Evolutionary conservation across 1,284 basidiomycete species (phyloP).

Genomic region (Boletellus sp.): DNA sequence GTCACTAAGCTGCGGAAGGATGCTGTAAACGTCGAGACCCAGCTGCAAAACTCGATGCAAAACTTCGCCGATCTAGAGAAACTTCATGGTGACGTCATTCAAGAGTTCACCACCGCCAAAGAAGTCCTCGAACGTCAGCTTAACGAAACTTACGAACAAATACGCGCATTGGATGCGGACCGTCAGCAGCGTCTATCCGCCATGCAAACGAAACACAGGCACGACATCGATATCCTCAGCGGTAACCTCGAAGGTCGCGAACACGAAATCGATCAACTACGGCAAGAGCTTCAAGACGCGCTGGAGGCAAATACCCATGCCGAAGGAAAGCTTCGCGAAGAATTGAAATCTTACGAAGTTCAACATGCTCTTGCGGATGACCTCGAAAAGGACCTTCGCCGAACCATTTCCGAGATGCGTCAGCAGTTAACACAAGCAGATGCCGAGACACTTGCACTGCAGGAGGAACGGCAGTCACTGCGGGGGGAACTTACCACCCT

Average conservation of each 20-base stretch:
- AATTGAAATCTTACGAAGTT: conserved; percentile 22
- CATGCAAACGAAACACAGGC: conserved; percentile 18
- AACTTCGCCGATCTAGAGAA: conserved; percentile 25
- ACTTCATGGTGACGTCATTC: conserved; percentile 18
- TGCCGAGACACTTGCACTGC: conserved; percentile 31
- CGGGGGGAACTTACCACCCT: conserved; percentile 55
- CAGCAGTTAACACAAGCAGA: conserved; percentile 21
- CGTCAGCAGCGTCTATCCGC: conserved; percentile 15
- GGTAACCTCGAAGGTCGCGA: conserved; percentile 25
- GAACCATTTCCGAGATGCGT: conserved; percentile 14
- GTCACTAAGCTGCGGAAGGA: conserved; percentile 16
- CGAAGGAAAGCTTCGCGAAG: conserved; percentile 18
- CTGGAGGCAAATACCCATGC: conserved; percentile 28
- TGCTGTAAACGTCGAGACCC: conserved; percentile 14
- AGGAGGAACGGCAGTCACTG: conserved; percentile 47
- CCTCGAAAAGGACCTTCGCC: conserved; percentile 25
- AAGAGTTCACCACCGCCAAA: conserved; percentile 21
- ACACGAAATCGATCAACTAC: conserved; percentile 24
- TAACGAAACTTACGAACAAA: conserved; percentile 19
- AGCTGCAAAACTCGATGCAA: conserved; percentile 19
- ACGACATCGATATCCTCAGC: conserved; percentile 20
- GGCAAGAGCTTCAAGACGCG: conserved; percentile 36
- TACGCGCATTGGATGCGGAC: conserved; percentile 22
- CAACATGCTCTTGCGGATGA: conserved; percentile 9
- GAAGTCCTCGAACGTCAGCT: conserved; percentile 21